Evolutionary conservation across 306 rosid genomes (phyloP).

Genomic region (Lotus japonicus): DNA sequence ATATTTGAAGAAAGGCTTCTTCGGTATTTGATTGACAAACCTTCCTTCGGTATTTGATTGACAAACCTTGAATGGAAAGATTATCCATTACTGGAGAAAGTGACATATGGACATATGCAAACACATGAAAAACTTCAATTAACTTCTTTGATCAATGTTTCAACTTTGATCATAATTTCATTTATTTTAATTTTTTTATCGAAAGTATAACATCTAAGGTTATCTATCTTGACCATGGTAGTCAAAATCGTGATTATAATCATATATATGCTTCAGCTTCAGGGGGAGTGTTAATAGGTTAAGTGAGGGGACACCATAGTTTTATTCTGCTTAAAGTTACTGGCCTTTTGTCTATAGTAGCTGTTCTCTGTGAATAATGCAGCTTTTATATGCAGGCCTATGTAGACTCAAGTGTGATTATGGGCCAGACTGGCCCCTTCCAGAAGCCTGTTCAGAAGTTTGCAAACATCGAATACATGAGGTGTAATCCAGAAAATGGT

Average conservation of each 20-base stretch:
- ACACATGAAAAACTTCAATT: background rate
- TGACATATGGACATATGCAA: background rate
- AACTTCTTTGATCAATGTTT: background rate
- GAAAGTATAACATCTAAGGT: background rate
- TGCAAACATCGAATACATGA: conserved; percentile 67
- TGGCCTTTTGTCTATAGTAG: background rate
- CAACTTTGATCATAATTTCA: background rate
- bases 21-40: background rate
- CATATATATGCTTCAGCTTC: too few relatives aligned
- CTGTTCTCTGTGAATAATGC: background rate
- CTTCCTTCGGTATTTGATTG: background rate
- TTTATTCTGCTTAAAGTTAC: background rate
- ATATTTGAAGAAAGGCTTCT: background rate
- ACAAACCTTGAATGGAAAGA: background rate
- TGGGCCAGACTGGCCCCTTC: conserved; percentile 57
- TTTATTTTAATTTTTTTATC: background rate
- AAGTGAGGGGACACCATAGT: background rate
- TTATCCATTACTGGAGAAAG: background rate
- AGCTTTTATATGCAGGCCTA: conserved; percentile 49
- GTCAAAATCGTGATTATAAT: too few relatives aligned
- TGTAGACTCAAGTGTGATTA: conserved; percentile 70
- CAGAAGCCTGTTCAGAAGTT: conserved; percentile 42
- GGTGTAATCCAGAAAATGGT: conserved; percentile 51
- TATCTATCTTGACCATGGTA: background rate
- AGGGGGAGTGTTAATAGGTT: too few relatives aligned